Base-by-base conservation (phyloP, 1,139 yeast species). In the Pneumocystis sp. region DNA sequence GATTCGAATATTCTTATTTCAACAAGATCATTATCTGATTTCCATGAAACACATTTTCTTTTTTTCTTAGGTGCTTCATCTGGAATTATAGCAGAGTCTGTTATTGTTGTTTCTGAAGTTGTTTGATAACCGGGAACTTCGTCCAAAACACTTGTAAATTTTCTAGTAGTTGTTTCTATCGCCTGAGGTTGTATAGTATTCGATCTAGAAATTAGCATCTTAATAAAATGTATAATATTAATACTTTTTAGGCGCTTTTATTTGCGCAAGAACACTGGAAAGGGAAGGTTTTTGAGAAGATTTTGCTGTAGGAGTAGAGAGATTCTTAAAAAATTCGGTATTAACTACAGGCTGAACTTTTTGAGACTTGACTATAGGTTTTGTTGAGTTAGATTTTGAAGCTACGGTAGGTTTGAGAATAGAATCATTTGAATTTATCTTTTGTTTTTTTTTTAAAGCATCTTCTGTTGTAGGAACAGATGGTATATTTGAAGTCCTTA, bases 1-100 rank as follows among this genome's bases (percentile, higher is more conserved):
- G 68, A 80, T 74, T 75, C 83, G 80, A 69, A 82, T 67, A 71
- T 69, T 61, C 73, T 78, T 72, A 75, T 80, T 73, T 70, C 74
- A 69, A 73, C 83, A 74, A 74, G 77, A 25, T 73, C 74, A 12
- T 68, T 69, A 56, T 76, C 78, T 8, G 70, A 66, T 50, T 70
- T 71, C 79, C 79, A 77, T 31, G 68, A 71, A 2, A 77, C 80
- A 1, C 72, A 63, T 68, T 76, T 77, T 63, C 66, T 67, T 65
- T 69, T 69, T 64, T 71, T 72, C 34, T 64, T 67, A n/a, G 45
- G 62, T 64, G 63, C 59, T 8, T 64, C 31, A 10, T 65, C 66
- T 3, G 67, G 64, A 40, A 45, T 62, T 12, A 29, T 59, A 19
- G 59, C 60, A 8, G 56, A 21, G 25, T 50, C 31, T 25, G 57